Base-by-base conservation (phyloP, 1,284 basidiomycete species). In the Cerioporus squamosus region DNA sequence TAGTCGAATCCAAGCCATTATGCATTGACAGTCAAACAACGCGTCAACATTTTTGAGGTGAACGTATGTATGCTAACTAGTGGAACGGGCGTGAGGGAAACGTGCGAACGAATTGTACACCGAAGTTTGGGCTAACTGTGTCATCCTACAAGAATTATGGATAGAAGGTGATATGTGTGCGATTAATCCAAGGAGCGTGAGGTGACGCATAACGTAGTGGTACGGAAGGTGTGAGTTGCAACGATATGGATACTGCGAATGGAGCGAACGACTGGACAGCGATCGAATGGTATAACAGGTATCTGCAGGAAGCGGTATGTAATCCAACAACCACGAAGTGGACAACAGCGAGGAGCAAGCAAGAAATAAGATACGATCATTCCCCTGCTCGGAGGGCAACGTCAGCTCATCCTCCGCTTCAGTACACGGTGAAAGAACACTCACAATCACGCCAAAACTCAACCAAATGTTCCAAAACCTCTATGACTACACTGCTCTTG, bases 401-500 rank as follows among this genome's bases (percentile, higher is more conserved):
- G 40, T 58, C 39, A 61, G 55, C 45, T 26, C 22, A 17, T 14
- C 22, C 40, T 18, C 18, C 24, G 9, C 23, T 23, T 20, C 22
- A 38, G 36, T 24, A 12, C 17, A 4, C 22, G 42, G n/a, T n/a
- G 9, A 31, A 12, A 49, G 38, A 20, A 20, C 2, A 65, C 63
- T 59, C 58, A 70, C 73, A 69, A 60, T 77, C 66, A 66, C 70
- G 75, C 90, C 90, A 91, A 60, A 79, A 84, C 53, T 81, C 80
- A 58, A 81, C 75, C 43, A 89, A 74, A 52, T 81, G 79, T 72
- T 97, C 93, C 47, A 98, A 78, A 18, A 94, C 93, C 63, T 97
- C 93, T 38, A 95, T 85, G 68, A 98, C 93, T 45, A 95, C 92
- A 56, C 81, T 81, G 67, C 89, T 89, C 70, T 88, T 90, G 74